Evolutionary conservation across 2,329 filamentous ascomycete species (phyloP).

Genomic region (Botrytis fabae): DNA sequence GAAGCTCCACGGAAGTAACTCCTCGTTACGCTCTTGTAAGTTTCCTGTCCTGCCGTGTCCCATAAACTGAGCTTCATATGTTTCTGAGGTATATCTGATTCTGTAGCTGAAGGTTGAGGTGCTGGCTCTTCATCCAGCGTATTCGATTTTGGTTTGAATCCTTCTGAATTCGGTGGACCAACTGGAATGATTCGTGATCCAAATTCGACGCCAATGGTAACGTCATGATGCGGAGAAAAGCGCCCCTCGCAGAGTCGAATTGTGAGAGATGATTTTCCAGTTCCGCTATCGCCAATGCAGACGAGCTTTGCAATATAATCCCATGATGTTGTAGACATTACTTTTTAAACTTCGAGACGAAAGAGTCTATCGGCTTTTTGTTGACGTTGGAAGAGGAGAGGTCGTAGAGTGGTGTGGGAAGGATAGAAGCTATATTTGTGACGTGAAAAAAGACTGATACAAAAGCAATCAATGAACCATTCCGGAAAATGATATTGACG

Average conservation of each 20-base stretch:
- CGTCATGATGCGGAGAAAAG: conserved; percentile 92
- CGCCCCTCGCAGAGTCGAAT: conserved; percentile 95
- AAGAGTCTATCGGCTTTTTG: background rate
- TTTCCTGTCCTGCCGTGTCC: conserved; percentile 97
- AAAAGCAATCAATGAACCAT: background rate
- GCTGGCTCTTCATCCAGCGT: conserved; percentile 32
- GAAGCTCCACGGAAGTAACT: conserved; percentile 72
- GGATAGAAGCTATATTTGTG: background rate
- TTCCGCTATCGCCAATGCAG: conserved; percentile 94
- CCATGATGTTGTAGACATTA: conserved; percentile 72
- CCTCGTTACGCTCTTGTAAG: conserved; percentile 92
- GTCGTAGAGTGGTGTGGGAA: background rate
- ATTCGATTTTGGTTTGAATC: conserved; percentile 50
- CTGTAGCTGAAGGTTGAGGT: conserved; percentile 44
- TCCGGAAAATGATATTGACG: background rate
- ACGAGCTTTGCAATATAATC: conserved; percentile 99
- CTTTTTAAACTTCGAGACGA: background rate
- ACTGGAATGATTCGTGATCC: conserved; percentile 91
- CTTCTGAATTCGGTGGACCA: conserved; percentile 66
- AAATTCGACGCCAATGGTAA: conserved; percentile 98
- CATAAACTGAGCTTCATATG: conserved; percentile 94
- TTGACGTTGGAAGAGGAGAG: background rate
- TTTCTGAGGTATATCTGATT: conserved; percentile 62
- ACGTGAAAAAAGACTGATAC: background rate
- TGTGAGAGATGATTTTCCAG: conserved; percentile 91